Percentiles rank a stretch among this genome's conserved stretches.
These are phyloP conservation scores for Lithohypha guttulata DNA, from an alignment of 2,329 filamentous ascomycete species.

Conservation along the genomic window DNA sequence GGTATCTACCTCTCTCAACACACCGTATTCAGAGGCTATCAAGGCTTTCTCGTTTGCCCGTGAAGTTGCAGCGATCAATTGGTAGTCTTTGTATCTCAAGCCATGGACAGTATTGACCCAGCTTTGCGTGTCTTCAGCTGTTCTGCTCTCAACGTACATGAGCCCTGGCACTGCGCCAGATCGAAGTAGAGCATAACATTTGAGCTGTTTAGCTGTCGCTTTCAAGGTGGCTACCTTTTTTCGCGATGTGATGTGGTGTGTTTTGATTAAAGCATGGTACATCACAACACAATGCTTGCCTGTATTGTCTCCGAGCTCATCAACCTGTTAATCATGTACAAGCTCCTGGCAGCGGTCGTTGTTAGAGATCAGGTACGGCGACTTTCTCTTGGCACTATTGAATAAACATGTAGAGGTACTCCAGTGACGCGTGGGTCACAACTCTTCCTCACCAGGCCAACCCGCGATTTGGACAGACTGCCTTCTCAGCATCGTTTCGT, in stretches of 20 bases:
- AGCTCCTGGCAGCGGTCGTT: neutral
- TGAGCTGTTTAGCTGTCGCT: conserved; percentile 48
- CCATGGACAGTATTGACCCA: conserved; percentile 57
- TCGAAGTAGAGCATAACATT: conserved; percentile 55
- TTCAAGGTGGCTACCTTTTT: conserved; percentile 60
- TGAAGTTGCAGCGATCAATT: conserved; percentile 42
- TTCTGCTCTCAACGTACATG: conserved; percentile 61
- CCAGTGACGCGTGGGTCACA: too few relatives aligned
- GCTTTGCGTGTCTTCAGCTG: conserved; percentile 43
- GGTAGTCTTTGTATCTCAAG: conserved; percentile 63
- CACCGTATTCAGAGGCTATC: conserved; percentile 18
- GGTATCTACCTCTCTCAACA: conserved; percentile 48
- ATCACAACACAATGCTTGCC: conserved; percentile 11
- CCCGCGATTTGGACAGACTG: too few relatives aligned
- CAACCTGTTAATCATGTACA: neutral
- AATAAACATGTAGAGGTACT: too few relatives aligned
- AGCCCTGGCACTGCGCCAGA: conserved; percentile 61
- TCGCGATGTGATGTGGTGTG: conserved; percentile 70
- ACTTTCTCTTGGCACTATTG: too few relatives aligned
- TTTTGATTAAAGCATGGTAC: conserved; percentile 57
- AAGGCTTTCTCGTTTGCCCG: conserved; percentile 32
- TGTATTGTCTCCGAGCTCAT: too few relatives aligned
- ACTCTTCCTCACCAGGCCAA: too few relatives aligned
- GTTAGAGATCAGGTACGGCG: too few relatives aligned
- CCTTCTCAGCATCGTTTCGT: too few relatives aligned